A percentile compares a stretch with the other conserved stretches of the same genome.
phyloP scores from a whole-genome alignment of 2,329 filamentous ascomycete species.

The Neonectria sp. region DNA sequence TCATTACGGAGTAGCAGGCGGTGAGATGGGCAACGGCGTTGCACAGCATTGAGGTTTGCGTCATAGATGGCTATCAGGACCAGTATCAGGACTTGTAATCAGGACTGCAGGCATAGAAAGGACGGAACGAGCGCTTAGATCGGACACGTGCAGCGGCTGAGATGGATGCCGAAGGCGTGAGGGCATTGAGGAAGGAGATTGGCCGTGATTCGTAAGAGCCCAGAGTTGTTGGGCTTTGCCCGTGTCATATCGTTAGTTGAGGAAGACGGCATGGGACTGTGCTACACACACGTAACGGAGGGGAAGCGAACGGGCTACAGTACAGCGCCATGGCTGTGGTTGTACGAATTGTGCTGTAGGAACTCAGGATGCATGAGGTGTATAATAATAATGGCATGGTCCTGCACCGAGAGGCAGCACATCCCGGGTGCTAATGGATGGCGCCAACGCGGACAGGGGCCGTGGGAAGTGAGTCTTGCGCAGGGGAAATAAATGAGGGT shows the following conservation, averaged over 20 bases:
- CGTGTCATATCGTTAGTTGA: constrained; percentile 4
- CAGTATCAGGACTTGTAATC: neutral
- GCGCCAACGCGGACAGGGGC: constrained; percentile 7
- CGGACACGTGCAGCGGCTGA: constrained; percentile 13
- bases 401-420: neutral
- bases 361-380: neutral
- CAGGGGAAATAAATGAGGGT: constrained; percentile 12
- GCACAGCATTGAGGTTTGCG: constrained; percentile 5
- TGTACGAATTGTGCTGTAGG: neutral
- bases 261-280: constrained; percentile 11
- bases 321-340: neutral
- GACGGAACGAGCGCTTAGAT: neutral
- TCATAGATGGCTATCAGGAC: neutral
- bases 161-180: constrained; percentile 17
- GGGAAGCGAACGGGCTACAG: constrained; percentile 11
- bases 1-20: neutral
- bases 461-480: constrained; percentile 17
- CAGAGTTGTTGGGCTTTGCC: constrained; percentile 5
- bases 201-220: neutral
- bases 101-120: neutral
- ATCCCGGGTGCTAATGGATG: constrained; percentile 16
- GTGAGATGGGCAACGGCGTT: constrained; percentile 4
- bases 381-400: neutral
- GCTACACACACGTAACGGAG: constrained; percentile 1
- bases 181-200: constrained; percentile 11